Evolutionary conservation across 2,329 filamentous ascomycete species (phyloP).

Genomic region (Talaromyces verruculosus): DNA sequence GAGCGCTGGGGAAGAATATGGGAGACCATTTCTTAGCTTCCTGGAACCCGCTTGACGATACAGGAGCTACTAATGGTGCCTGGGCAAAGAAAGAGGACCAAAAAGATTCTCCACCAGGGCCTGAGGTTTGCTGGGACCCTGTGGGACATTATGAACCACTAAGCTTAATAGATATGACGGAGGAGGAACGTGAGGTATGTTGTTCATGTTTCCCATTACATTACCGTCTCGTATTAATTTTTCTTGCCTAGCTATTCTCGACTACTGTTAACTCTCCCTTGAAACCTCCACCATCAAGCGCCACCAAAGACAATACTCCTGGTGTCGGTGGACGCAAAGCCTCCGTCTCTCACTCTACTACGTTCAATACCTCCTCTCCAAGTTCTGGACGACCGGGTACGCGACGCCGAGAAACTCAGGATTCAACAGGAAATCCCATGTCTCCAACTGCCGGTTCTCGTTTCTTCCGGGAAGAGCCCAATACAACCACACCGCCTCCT

Average conservation of each 20-base stretch:
- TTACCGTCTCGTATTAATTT: conserved; percentile 12
- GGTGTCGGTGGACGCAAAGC: conserved; percentile 67
- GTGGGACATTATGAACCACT: conserved; percentile 69
- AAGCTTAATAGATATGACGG: conserved; percentile 68
- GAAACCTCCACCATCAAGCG: conserved; percentile 73
- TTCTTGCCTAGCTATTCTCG: conserved; percentile 66
- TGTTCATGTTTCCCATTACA: not conserved
- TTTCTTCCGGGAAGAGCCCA: conserved; percentile 52
- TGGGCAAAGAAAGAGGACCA: conserved; percentile 79
- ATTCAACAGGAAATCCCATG: conserved; percentile 59
- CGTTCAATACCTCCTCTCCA: conserved; percentile 72
- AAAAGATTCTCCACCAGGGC: conserved; percentile 71
- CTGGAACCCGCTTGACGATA: conserved; percentile 75
- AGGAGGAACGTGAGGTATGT: conserved; percentile 63
- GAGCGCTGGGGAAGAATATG: conserved; percentile 59
- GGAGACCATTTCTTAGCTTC: conserved; percentile 68
- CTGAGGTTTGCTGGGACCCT: conserved; percentile 89
- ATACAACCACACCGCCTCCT: conserved; percentile 61
- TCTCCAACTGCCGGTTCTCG: conserved; percentile 49
- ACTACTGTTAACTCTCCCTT: conserved; percentile 90
- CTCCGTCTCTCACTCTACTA: conserved; percentile 67
- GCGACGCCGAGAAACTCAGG: conserved; percentile 80
- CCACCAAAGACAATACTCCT: conserved; percentile 56
- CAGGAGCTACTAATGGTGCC: conserved; percentile 59
- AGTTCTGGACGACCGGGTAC: conserved; percentile 70